A percentile compares a stretch with the other conserved stretches of the same genome.
phyloP scores from a whole-genome alignment of 306 rosid species.

The Gillenia trifoliata region DNA sequence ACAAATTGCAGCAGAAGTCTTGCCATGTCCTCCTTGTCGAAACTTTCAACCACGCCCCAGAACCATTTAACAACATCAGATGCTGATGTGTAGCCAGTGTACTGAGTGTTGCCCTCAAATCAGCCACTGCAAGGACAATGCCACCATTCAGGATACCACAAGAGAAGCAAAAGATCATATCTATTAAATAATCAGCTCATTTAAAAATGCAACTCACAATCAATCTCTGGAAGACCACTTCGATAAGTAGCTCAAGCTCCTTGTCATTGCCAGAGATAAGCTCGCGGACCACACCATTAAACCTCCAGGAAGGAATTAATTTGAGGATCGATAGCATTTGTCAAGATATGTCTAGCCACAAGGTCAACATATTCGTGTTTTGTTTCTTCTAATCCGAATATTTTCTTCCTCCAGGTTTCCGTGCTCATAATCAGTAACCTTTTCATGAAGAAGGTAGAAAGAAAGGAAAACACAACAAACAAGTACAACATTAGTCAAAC shows the following conservation, averaged over 20 bases:
- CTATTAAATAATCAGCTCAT: background rate
- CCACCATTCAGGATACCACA: conserved; percentile 24
- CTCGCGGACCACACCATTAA: conserved; percentile 72
- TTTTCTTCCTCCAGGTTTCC: conserved; percentile 98
- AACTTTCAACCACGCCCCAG: conserved; percentile 90
- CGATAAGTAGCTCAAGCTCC: conserved; percentile 97
- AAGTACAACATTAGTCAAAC: background rate
- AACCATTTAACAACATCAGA: conserved; percentile 92
- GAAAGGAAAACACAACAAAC: background rate
- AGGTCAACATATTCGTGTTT: conserved; percentile 98
- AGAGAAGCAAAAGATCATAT: conserved; percentile 5
- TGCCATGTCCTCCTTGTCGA: conserved; percentile 98
- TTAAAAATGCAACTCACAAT: conserved; percentile 59
- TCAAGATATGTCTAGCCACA: conserved; percentile 89
- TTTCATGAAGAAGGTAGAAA: conserved; percentile 1
- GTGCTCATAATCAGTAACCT: conserved; percentile 99
- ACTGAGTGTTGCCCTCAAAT: conserved; percentile 87
- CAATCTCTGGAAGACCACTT: conserved; percentile 99
- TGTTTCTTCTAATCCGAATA: conserved; percentile 91
- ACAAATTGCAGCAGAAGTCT: conserved; percentile 96
- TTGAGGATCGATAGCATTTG: conserved; percentile 96
- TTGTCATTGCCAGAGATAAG: conserved; percentile 87
- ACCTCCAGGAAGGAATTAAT: conserved; percentile 75
- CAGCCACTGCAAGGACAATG: conserved; percentile 73
- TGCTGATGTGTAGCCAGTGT: conserved; percentile 89